Evolutionary conservation across 306 rosid species (phyloP).

Genomic region (Corylus heterophylla): DNA sequence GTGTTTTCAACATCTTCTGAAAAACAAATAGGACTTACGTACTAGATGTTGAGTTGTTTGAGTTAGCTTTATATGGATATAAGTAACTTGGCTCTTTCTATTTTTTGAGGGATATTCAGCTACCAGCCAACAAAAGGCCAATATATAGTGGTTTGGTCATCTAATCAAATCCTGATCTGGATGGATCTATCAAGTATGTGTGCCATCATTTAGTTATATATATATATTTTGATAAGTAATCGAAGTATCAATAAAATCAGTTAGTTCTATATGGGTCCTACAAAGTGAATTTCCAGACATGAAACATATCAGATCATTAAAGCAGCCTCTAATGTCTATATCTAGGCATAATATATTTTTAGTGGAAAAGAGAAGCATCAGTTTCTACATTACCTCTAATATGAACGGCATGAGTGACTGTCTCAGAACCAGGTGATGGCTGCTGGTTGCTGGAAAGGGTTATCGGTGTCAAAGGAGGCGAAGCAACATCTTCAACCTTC

Average conservation of each 20-base stretch:
- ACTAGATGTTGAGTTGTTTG: background rate
- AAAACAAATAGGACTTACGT: background rate
- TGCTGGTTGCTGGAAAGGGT: slow-evolving; percentile 48
- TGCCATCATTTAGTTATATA: too few species aligned
- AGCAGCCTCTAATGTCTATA: background rate
- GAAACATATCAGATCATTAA: background rate
- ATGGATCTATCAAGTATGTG: background rate
- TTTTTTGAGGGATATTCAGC: background rate
- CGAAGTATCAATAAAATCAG: background rate
- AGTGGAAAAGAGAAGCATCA: background rate
- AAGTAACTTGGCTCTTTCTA: background rate
- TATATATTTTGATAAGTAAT: too few species aligned
- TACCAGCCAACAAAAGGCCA: background rate
- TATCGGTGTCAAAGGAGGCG: slow-evolving; percentile 75
- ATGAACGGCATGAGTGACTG: slow-evolving; percentile 34
- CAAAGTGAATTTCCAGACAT: background rate
- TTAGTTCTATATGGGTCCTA: background rate
- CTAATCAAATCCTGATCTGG: background rate
- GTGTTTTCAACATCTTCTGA: background rate
- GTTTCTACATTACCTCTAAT: slow-evolving; percentile 56
- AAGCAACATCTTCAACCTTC: slow-evolving; percentile 39
- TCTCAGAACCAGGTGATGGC: slow-evolving; percentile 44
- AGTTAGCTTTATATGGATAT: background rate
- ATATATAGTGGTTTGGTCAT: background rate
- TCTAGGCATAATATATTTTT: background rate